Base-by-base conservation (phyloP, 2,329 filamentous ascomycete genomes). In the Ophiostoma sp. region DNA sequence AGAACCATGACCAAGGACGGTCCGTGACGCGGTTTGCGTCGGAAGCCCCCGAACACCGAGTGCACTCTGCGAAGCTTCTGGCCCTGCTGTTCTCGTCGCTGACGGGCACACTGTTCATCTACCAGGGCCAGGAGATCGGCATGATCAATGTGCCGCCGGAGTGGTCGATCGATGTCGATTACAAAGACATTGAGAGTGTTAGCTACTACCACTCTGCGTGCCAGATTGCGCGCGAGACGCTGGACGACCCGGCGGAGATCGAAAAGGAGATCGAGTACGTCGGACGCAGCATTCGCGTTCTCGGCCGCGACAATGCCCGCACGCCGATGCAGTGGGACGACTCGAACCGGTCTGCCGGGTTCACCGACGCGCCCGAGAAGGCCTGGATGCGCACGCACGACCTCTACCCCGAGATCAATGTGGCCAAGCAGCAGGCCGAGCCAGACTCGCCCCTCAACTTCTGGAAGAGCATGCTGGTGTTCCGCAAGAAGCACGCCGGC, bases 261-360 rank as follows among this genome's bases (percentile, higher is more conserved):
- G 77, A 77, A 5, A 77, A 80, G 45, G 77, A 75, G 41, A 76
- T 85, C 1, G 78, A 78, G 12, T 78, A 81, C 49, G 83, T 82
- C 0, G 81, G 83, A 72, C 76, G 79, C 8, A 79, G 84, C 52
- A 78, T 90, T 66, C 83, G 87, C 71, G 80, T 83, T 69, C 82
- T 89, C 42, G 87, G 83, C 5, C 80, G 87, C 44, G 88, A 91
- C 74, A 85, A 91, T 74, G 83, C 87, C 8, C 81, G 89, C n/a
- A 83, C 86, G 3, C 89, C 89, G 0, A 85, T 92, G 79, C 87
- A 89, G 71, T 91, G 89, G 89, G 81, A 81, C 68, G 79, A 75
- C 0, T 77, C 78, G 0, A 69, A 69, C 52, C 75, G 79, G 0
- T 81, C 87, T 71, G 86, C 85, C 0, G 89, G 89, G 1, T 91